Conservation (phyloP, 495 filamentous ascomycete genomes). For the Rhizodiscina lignyota region DNA sequence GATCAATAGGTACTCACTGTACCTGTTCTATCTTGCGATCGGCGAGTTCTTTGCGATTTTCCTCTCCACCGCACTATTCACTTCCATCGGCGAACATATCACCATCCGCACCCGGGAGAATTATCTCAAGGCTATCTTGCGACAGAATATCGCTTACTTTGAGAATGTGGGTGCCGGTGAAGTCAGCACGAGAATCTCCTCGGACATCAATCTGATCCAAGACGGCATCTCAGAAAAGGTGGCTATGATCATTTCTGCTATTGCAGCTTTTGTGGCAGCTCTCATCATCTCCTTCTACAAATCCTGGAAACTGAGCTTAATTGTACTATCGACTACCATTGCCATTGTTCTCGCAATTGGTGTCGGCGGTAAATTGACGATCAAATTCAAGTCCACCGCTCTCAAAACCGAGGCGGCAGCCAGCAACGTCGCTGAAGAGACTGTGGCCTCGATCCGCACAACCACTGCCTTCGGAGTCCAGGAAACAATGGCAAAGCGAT, state of each 20-base stretch:
- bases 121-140: neutral
- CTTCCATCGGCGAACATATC: no score
- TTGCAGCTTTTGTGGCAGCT: conserved; percentile 17
- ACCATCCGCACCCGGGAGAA: no score
- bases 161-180: neutral
- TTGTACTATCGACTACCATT: neutral
- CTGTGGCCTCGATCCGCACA: neutral
- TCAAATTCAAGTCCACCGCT: neutral
- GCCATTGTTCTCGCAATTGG: neutral
- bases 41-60: no score
- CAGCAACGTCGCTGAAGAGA: neutral
- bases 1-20: no score
- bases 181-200: neutral
- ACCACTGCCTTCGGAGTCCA: neutral
- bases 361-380: neutral
- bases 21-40: no score
- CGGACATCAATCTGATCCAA: conserved; percentile 21
- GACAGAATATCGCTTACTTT: neutral
- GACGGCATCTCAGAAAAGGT: conserved; percentile 27
- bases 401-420: neutral
- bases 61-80: no score
- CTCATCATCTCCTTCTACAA: conserved; percentile 19
- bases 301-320: conserved; percentile 17
- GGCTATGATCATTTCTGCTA: conserved; percentile 13
- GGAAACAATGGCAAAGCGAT: neutral